Conservation (phyloP, 2,329 filamentous ascomycete genomes). For the Botrytis tulipae region DNA sequence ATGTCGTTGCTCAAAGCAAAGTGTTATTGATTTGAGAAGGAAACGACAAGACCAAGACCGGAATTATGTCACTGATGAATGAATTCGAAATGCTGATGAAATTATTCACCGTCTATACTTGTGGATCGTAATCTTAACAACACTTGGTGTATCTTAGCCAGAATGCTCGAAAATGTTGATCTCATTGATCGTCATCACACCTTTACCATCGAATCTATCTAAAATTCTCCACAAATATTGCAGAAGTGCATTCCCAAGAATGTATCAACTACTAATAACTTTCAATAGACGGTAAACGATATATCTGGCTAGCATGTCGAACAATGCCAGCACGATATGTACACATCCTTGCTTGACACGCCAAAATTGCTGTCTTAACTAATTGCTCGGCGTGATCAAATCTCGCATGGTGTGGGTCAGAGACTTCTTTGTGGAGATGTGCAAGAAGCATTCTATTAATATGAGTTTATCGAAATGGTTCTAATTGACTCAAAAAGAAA, state of each 20-base stretch:
- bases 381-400: neutral
- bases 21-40: neutral
- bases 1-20: conserved; percentile 4
- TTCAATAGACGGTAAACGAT: neutral
- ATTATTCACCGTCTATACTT: neutral
- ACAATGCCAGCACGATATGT: neutral
- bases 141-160: neutral
- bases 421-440: neutral
- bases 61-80: conserved; percentile 1
- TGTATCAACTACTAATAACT: neutral
- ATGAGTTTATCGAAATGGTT: neutral
- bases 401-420: neutral
- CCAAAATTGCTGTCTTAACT: conserved; percentile 2
- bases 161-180: neutral
- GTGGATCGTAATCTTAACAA: neutral
- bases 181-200: neutral
- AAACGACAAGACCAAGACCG: neutral
- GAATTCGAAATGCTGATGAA: neutral
- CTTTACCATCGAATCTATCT: neutral
- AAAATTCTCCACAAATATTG: neutral
- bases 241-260: neutral
- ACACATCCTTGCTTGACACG: neutral
- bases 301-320: neutral
- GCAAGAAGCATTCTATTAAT: neutral
- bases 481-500: neutral